Conservation (phyloP, 352 stramenopile genomes). For the Blastocystis sp. region DNA sequence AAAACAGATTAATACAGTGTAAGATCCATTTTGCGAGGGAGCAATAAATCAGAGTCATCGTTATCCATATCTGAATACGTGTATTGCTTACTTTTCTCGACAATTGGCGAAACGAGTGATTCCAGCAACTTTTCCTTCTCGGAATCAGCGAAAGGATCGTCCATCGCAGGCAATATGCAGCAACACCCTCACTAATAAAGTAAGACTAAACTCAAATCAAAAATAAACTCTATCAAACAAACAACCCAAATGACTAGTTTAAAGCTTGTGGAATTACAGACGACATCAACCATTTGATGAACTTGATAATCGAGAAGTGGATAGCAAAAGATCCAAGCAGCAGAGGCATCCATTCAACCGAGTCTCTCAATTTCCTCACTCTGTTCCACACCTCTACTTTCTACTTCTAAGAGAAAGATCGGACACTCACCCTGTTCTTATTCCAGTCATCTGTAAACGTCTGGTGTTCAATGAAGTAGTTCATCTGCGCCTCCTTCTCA, state of each 20-base stretch:
- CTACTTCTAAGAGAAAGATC: background rate
- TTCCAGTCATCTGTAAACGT: background rate
- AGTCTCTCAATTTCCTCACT: background rate
- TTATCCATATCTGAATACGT: background rate
- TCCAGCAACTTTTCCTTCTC: slow-evolving; percentile 44
- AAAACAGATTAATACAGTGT: background rate
- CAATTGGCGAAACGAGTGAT: slow-evolving; percentile 32
- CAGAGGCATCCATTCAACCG: background rate
- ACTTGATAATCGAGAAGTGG: background rate
- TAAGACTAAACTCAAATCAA: background rate
- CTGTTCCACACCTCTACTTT: background rate
- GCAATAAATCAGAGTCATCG: background rate
- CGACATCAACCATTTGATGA: background rate
- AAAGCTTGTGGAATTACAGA: too few relatives aligned
- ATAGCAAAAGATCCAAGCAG: background rate
- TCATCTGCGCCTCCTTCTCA: slow-evolving; percentile 44
- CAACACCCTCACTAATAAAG: background rate
- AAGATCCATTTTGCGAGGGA: background rate
- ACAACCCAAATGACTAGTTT: background rate
- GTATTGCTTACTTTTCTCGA: background rate
- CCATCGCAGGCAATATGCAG: background rate
- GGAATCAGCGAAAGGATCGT: slow-evolving; percentile 25
- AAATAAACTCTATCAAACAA: background rate
- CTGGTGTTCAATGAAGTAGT: slow-evolving; percentile 45
- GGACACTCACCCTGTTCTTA: background rate